Base-by-base conservation (phyloP, 441 rosid species). In the Populus hybrid region DNA sequence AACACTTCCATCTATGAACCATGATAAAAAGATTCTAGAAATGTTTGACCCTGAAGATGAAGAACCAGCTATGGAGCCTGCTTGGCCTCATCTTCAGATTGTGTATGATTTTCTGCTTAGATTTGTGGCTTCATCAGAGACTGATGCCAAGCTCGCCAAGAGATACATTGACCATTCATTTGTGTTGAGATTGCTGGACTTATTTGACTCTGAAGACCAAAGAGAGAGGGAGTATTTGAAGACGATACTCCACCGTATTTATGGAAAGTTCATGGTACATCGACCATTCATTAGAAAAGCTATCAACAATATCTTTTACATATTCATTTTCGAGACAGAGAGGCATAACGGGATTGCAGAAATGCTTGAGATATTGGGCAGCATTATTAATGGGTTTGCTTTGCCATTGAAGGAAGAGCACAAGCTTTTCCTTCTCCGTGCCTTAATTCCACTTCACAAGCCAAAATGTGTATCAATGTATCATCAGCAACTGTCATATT, bases 391-490 rank as follows among this genome's bases (percentile, higher is more conserved):
- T 29, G 31, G 31, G 31, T 29, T 29, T 77, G 97, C 95, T 71
- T 85, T 93, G 83, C 97, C 98, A 24, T 85, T 93, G 83, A 93
- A 93, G 89, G 98, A 93, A 86, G 98, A 93, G 83, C 96, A 93
- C 81, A 92, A 93, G 77, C 92, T 93, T 29, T 92, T 93, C 83
- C 89, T 93, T 40, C 85, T 90, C 14, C 85, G 97, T 40, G 92
- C 89, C 12, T 83, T 93, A 89, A 92, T 92, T 82, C 98, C 97
- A 18, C 94, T 93, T 6, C 98, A 93, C 89, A 92, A 90, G 84
- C 94, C 95, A 56, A 93, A 91, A 81, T 86, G 92, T 76, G 91
- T 90, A 3, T 71, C 93, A 0, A 87, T 88, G 79, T 93, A 92
- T 82, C 95, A 91, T 79, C 98, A 92, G 74, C 97, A 92, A 76